phyloP scores from a whole-genome alignment of 768 basidiomycete species.

The Mycena sanguinolenta region DNA sequence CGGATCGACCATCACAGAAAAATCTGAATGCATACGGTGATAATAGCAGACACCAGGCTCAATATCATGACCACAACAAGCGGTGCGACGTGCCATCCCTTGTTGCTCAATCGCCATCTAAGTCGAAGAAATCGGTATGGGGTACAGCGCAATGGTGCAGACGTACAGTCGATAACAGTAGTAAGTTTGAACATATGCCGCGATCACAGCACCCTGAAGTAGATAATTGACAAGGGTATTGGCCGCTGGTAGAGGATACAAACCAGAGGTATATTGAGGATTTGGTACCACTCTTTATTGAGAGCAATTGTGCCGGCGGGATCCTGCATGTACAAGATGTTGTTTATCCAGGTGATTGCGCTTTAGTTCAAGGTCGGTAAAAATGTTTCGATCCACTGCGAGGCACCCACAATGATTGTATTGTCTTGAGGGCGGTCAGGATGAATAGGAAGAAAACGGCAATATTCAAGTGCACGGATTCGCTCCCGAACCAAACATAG shows the following conservation, averaged over 20 bases:
- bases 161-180: conserved; percentile 19
- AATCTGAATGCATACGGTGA: conserved; percentile 12
- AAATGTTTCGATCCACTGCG: neutral
- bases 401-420: conserved; percentile 13
- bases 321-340: conserved; percentile 14
- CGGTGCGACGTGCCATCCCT: conserved; percentile 6
- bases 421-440: conserved; percentile 9
- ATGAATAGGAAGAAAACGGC: conserved; percentile 7
- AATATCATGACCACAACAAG: conserved; percentile 12
- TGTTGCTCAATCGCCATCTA: conserved; percentile 13
- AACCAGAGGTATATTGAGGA: conserved; percentile 23
- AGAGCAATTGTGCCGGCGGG: conserved; percentile 11
- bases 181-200: conserved; percentile 18
- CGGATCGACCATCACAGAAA: neutral
- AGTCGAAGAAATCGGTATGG: neutral
- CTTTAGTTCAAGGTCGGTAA: neutral
- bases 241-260: neutral
- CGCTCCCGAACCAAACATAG: conserved; percentile 8
- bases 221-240: neutral
- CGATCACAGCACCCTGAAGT: conserved; percentile 9
- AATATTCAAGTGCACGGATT: neutral
- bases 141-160: neutral
- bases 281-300: conserved; percentile 4
- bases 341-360: conserved; percentile 22
- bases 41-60: conserved; percentile 11